phyloP scores from a whole-genome alignment of 371 early-diverging fungal genomes.

The Mycotypha africana region DNA sequence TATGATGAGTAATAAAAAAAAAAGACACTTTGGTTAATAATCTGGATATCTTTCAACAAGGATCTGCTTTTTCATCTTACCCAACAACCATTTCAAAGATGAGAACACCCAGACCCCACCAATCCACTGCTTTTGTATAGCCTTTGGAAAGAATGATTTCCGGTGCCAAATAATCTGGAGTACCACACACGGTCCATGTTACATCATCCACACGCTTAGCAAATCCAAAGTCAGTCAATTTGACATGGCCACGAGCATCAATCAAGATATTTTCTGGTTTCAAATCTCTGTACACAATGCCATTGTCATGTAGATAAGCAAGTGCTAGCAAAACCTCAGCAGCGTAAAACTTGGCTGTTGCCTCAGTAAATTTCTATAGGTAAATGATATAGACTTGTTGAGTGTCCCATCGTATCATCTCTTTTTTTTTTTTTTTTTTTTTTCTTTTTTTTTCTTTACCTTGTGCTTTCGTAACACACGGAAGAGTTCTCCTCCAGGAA shows the following conservation, averaged over 20 bases:
- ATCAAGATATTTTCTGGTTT: constrained; percentile 93
- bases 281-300: constrained; percentile 96
- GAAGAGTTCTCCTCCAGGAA: constrained; percentile 95
- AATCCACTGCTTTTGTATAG: constrained; percentile 96
- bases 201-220: constrained; percentile 90
- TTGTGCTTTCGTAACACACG: constrained; percentile 67
- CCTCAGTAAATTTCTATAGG: constrained; percentile 79
- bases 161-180: constrained; percentile 96
- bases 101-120: constrained; percentile 97
- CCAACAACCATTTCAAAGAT: constrained; percentile 95
- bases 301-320: constrained; percentile 90
- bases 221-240: constrained; percentile 99
- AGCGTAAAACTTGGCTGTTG: constrained; percentile 80
- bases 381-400: too few relatives aligned
- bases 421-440: too few relatives aligned
- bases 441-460: constrained; percentile 47
- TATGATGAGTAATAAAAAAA: background rate
- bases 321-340: constrained; percentile 77
- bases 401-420: background rate
- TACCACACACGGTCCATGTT: constrained; percentile 97
- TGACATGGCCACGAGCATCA: constrained; percentile 89
- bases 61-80: too few relatives aligned
- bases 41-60: too few relatives aligned
- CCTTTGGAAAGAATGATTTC: constrained; percentile 97
- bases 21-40: too few relatives aligned